These are phyloP conservation scores for Pseudoneurospora amorphoporcata DNA, from an alignment of 495 filamentous ascomycete genomes.

Conservation along the genomic window DNA sequence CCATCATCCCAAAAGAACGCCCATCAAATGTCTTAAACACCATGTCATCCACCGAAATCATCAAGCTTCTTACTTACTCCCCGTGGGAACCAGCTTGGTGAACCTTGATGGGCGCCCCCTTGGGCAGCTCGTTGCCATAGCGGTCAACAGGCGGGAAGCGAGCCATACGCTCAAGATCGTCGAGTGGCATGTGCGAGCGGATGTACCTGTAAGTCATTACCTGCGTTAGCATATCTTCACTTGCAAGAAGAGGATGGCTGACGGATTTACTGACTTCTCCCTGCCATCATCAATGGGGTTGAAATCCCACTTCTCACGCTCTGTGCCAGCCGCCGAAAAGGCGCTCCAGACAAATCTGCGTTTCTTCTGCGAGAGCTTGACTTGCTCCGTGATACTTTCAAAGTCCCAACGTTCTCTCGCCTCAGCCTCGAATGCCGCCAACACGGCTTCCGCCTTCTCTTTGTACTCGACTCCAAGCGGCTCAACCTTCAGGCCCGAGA, in stretches of 20 bases:
- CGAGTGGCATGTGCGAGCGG: conserved; percentile 55
- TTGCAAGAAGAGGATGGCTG: not conserved
- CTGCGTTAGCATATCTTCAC: not conserved
- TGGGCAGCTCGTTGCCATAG: conserved; percentile 34
- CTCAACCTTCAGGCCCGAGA: conserved; percentile 11
- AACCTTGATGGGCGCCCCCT: conserved; percentile 21
- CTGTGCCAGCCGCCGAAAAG: conserved; percentile 32
- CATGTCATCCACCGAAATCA: not conserved
- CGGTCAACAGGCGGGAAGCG: conserved; percentile 55
- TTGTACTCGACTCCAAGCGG: not conserved
- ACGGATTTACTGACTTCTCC: conserved; percentile 46
- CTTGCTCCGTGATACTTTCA: conserved; percentile 54
- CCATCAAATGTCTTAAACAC: not conserved
- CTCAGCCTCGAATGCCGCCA: conserved; percentile 55
- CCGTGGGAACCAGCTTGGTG: conserved; percentile 40
- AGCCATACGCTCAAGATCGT: conserved; percentile 57
- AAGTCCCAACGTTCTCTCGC: conserved; percentile 64
- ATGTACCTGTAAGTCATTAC: conserved; percentile 41
- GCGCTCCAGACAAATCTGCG: conserved; percentile 65
- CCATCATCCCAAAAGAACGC: not conserved
- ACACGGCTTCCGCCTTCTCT: conserved; percentile 34
- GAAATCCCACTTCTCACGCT: conserved; percentile 53
- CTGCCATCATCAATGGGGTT: conserved; percentile 61
- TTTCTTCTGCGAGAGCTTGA: conserved; percentile 60
- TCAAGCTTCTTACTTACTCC: conserved; percentile 33